Base-by-base conservation (phyloP, 768 basidiomycete species). In the Mycena amicta region DNA sequence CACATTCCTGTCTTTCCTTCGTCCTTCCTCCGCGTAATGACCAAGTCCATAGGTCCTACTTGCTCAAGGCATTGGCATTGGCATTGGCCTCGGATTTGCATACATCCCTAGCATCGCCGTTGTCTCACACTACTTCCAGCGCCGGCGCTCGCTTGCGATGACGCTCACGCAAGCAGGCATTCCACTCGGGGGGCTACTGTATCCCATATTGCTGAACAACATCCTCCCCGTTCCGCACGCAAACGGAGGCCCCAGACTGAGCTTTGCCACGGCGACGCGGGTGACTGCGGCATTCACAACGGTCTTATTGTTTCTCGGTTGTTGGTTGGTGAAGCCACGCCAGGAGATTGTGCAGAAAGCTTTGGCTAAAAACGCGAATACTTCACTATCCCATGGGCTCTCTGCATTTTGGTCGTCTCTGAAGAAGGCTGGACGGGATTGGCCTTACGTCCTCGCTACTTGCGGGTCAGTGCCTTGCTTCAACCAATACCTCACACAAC, bases 51-150 rank as follows among this genome's bases (percentile, higher is more conserved):
- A 83, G 79, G 67, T 82, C 8, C 78, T 80, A 65, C 67, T 83
- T 20, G 68, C 77, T 0, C 80, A 79, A 63, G 85, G 84, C 12
- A 50, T 81, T 4, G 75, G 76, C 3, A 62, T 79, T 18, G 81
- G 85, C 15, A 73, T 86, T 25, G 82, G 81, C 2, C 73, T 78
- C 37, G 85, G 84, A 3, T 61, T 81, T 50, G 73, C 79, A 40
- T 85, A 81, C 60, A 72, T 83, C 28, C 87, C 86, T 2, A 69
- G 76, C 2, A 62, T 83, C 8, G 77, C 76, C 3, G 72, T 82
- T 26, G 58, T 80, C 16, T 75, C 78, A 11, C 80, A 81, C 45
- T 77, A 82, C 67, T 83, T 83, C 54, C 53, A 69, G 25, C 69
- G 68, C 23, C 68, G 70, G 23, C 69, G 81, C 3, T 72, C 75